These are phyloP conservation scores for Plantago major DNA, from an alignment of 257 asterid species.

Conservation along the genomic window DNA sequence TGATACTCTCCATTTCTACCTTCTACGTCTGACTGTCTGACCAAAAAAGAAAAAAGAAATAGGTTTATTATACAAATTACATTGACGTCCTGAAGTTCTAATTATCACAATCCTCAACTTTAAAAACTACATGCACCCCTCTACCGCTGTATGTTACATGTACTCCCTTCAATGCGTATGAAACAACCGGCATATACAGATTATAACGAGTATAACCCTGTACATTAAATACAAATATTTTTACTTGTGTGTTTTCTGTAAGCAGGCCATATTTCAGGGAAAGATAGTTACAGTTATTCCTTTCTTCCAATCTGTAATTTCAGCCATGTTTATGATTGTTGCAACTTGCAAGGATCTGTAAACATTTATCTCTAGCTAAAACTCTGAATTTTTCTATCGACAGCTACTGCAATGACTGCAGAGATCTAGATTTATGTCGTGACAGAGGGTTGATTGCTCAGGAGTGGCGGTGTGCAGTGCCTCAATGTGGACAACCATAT, in stretches of 20 bases:
- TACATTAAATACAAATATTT: neutral
- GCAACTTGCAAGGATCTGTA: neutral
- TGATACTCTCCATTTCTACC: too few species aligned
- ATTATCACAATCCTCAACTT: too few species aligned
- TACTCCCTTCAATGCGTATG: too few species aligned
- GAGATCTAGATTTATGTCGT: slow-evolving; percentile 78
- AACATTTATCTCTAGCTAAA: neutral
- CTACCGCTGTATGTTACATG: too few species aligned
- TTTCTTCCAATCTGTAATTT: neutral
- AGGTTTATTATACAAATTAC: too few species aligned
- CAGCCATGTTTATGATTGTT: too few species aligned
- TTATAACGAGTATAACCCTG: too few species aligned
- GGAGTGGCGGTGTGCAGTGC: slow-evolving; percentile 78
- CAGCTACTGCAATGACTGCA: slow-evolving; percentile 95
- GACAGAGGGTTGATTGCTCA: slow-evolving; percentile 52
- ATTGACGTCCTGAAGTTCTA: too few species aligned
- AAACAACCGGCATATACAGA: too few species aligned
- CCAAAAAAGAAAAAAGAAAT: too few species aligned
- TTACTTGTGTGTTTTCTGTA: neutral
- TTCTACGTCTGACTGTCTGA: too few species aligned
- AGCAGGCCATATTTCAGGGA: slow-evolving; percentile 1
- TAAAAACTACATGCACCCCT: too few species aligned
- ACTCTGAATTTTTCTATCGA: neutral
- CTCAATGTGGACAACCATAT: slow-evolving; percentile 88
- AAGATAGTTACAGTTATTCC: neutral